These are phyloP conservation scores for Centella asiatica DNA, from an alignment of 129 eudicot species.

Conservation along the genomic window DNA sequence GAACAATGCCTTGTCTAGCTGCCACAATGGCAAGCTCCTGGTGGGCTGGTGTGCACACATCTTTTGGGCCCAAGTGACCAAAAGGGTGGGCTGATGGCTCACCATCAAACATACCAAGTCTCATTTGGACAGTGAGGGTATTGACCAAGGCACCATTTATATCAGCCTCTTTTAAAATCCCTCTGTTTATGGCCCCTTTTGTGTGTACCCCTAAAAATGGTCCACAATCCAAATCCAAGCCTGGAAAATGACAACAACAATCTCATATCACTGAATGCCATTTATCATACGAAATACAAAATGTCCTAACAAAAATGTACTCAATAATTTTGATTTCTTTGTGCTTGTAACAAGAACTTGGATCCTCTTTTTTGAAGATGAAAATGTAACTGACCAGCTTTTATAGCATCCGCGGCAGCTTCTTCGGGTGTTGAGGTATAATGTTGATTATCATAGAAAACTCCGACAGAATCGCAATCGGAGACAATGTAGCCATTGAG, in stretches of 20 bases:
- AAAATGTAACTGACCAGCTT: constrained; percentile 49
- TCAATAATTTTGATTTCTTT: too few relatives aligned
- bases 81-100: constrained; percentile 54
- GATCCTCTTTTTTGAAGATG: neutral
- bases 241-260: constrained; percentile 17
- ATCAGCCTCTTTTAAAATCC: constrained; percentile 51
- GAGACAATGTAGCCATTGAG: constrained; percentile 88
- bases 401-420: constrained; percentile 83
- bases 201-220: constrained; percentile 60
- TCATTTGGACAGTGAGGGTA: constrained; percentile 70
- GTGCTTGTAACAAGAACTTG: neutral
- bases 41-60: constrained; percentile 67
- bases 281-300: too few relatives aligned
- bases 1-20: constrained; percentile 87
- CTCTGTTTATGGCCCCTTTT: constrained; percentile 50
- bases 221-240: constrained; percentile 95
- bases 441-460: constrained; percentile 64
- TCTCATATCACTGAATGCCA: neutral
- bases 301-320: too few relatives aligned
- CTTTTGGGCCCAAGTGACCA: constrained; percentile 64
- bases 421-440: constrained; percentile 80
- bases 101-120: constrained; percentile 91
- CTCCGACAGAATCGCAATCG: constrained; percentile 89
- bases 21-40: constrained; percentile 79
- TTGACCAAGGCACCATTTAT: constrained; percentile 46